A percentile compares a stretch with the other conserved stretches of the same genome.
phyloP scores from a whole-genome alignment of 345 rosid species.

The Salix dunnii region DNA sequence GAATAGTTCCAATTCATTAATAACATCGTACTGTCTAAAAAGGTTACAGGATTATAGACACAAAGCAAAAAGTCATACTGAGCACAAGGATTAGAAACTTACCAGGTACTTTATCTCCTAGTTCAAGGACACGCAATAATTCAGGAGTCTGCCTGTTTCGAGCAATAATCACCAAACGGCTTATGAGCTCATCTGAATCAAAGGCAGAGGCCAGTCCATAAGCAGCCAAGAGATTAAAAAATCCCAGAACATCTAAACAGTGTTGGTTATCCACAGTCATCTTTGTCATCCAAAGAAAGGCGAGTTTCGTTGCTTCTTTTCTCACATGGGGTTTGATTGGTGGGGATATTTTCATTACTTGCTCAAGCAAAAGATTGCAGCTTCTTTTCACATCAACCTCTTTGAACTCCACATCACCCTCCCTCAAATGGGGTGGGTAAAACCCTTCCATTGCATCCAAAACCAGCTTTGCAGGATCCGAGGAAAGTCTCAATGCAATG shows the following conservation, averaged over 20 bases:
- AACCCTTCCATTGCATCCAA: slow-evolving; percentile 52
- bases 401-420: slow-evolving; percentile 25
- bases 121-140: slow-evolving; percentile 30
- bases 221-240: slow-evolving; percentile 40
- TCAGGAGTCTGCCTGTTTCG: slow-evolving; percentile 27
- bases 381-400: slow-evolving; percentile 32
- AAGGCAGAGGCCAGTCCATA: slow-evolving; percentile 32
- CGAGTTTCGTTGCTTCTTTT: slow-evolving; percentile 39
- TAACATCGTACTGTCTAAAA: not conserved
- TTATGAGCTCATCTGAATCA: slow-evolving; percentile 29
- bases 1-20: no score
- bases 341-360: slow-evolving; percentile 37
- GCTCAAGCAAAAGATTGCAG: slow-evolving; percentile 50
- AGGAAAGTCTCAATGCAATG: slow-evolving; percentile 22
- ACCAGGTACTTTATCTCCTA: slow-evolving; percentile 32
- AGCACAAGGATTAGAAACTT: not conserved
- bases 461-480: slow-evolving; percentile 59
- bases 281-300: slow-evolving; percentile 26
- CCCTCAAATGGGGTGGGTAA: slow-evolving; percentile 32
- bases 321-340: slow-evolving; percentile 26
- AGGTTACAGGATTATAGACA: not conserved
- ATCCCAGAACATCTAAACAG: slow-evolving; percentile 28
- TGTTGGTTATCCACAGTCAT: slow-evolving; percentile 21
- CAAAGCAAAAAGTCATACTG: not conserved
- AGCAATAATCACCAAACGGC: slow-evolving; percentile 23